Conservation (phyloP, 75 land plant species). For the Pinus taeda region DNA sequence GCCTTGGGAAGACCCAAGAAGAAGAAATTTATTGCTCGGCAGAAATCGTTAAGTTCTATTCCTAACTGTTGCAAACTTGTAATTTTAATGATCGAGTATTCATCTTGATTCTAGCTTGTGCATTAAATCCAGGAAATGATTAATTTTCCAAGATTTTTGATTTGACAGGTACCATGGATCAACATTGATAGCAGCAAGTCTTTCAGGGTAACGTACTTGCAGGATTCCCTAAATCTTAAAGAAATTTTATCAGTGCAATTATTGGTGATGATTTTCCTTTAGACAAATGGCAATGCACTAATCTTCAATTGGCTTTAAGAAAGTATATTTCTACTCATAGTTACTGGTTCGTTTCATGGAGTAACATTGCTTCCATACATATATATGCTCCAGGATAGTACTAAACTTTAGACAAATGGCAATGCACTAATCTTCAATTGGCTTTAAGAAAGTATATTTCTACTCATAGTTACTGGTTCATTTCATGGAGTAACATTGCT, state of each 20-base stretch:
- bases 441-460: neutral
- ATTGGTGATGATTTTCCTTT: neutral
- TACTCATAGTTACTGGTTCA: neutral
- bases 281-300: neutral
- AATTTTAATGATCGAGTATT: neutral
- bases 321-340: neutral
- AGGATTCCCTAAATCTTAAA: neutral
- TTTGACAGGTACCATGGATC: conserved; percentile 93
- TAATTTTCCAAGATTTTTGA: conserved; percentile 5
- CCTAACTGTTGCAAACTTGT: neutral
- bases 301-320: neutral
- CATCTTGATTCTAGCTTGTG: conserved; percentile 2
- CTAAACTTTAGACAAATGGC: neutral
- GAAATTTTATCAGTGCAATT: neutral
- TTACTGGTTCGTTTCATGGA: neutral
- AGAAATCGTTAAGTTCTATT: conserved; percentile 68
- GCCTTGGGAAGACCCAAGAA: conserved; percentile 86
- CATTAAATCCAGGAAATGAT: neutral
- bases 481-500: neutral
- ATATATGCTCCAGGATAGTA: neutral
- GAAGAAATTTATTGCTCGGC: conserved; percentile 91
- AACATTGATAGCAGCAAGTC: conserved; percentile 88
- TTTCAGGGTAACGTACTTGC: conserved; percentile 73
- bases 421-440: neutral
- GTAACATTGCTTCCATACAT: neutral